Evolutionary conservation across 2,329 filamentous ascomycete species (phyloP).

Genomic region (Hypoxylon sp.): DNA sequence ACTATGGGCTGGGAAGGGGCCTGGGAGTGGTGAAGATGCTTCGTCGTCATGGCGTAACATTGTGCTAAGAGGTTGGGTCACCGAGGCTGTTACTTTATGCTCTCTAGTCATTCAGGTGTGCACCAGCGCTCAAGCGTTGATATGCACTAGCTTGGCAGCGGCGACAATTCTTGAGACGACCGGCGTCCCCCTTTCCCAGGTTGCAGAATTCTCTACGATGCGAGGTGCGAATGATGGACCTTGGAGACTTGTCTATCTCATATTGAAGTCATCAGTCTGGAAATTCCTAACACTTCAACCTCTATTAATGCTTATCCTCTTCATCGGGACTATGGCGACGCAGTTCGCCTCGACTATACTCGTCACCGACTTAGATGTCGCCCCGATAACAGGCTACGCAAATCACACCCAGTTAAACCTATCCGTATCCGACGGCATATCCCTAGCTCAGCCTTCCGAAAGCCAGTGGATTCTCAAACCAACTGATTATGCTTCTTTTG

Average conservation of each 20-base stretch:
- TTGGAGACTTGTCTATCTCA: slow-evolving; percentile 42
- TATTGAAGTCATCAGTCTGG: slow-evolving; percentile 21
- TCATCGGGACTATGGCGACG: slow-evolving; percentile 35
- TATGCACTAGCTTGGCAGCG: slow-evolving; percentile 48
- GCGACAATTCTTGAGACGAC: slow-evolving; percentile 45
- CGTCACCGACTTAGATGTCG: slow-evolving; percentile 41
- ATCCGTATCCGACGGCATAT: slow-evolving; percentile 27
- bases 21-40: slow-evolving; percentile 31
- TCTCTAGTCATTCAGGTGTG: slow-evolving; percentile 43
- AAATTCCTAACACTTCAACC: slow-evolving; percentile 28
- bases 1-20: slow-evolving; percentile 43
- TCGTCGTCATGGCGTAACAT: slow-evolving; percentile 42
- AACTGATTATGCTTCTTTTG: slow-evolving; percentile 40
- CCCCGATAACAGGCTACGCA: slow-evolving; percentile 28
- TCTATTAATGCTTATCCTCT: slow-evolving; percentile 32
- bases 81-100: slow-evolving; percentile 44
- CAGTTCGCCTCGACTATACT: slow-evolving; percentile 46
- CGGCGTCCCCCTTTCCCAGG: slow-evolving; percentile 45
- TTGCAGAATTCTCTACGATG: slow-evolving; percentile 47
- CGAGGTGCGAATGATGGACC: slow-evolving; percentile 47
- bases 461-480: slow-evolving; percentile 32
- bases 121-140: slow-evolving; percentile 40
- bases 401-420: slow-evolving; percentile 32
- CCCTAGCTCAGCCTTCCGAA: not conserved
- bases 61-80: slow-evolving; percentile 39